Base-by-base conservation (phyloP, 306 rosid genomes). In the Lotus japonicus region DNA sequence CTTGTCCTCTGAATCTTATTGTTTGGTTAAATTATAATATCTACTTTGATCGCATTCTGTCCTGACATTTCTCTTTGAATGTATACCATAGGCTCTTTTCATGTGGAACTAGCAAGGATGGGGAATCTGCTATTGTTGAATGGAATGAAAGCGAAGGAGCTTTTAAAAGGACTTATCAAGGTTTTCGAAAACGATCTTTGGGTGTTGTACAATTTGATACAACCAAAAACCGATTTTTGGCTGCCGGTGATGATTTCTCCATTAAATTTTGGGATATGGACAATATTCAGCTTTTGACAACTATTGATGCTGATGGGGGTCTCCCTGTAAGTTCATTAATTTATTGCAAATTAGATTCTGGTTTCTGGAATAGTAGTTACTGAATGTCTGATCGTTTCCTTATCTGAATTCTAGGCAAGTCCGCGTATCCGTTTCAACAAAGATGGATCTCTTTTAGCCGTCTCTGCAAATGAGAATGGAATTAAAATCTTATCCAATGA, bases 131-230 rank as follows among this genome's bases (percentile, higher is more conserved):
- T 65, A 90, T 94, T 79, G 97, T 94, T 68, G 96, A 94, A 77
- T 94, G 98, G 98, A 94, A 94, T 82, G 97, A 88, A 87, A 90
- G 97, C 64, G 97, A 94, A 82, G 97, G 98, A 53, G 98, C 97
- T 15, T 92, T 94, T 48, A 90, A 90, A 79, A 88, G 96, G 74
- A 90, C 97, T 55, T 91, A 87, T 71, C 96, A 83, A 82, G 96
- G 96, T 66, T 89, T 89, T 77, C 88, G 89, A 49, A 91, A 91
- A 65, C 89, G 95, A 39, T 92, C 95, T 62, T 46, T 63, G 39
- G 97, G 97, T 23, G 96, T 92, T 62, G 96, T 92, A 68, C 97
- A 92, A 69, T 92, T 92, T 7, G 96, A 92, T 78, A 92, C 97
- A 12, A 92, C 95, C 55, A 94, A 90, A 82, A 90, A 94, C 63